Conservation (phyloP, 352 stramenopile species). For the Thraustochytrium striatum region DNA sequence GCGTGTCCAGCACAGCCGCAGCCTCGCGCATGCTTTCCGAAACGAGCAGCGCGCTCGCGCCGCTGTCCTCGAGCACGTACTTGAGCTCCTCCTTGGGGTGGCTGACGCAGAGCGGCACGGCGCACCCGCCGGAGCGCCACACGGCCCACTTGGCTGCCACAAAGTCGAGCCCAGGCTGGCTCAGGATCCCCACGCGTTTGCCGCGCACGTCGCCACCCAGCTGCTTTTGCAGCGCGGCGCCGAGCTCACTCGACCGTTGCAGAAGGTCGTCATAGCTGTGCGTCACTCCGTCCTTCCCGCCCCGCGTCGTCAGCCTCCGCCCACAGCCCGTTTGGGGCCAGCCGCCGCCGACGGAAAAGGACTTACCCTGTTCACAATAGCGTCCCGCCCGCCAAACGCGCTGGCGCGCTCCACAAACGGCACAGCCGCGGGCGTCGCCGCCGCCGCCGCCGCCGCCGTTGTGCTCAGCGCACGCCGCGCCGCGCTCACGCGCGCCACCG, state of each 20-base stretch:
- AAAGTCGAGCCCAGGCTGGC: slow-evolving; percentile 54
- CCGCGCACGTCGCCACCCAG: not conserved
- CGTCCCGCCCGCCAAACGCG: not conserved
- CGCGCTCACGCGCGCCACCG: too few relatives aligned
- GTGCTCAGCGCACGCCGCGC: too few relatives aligned
- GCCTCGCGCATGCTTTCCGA: slow-evolving; percentile 54
- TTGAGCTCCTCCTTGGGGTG: slow-evolving; percentile 66
- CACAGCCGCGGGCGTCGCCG: not conserved
- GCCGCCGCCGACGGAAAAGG: not conserved
- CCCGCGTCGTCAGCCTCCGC: not conserved
- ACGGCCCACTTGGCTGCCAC: slow-evolving; percentile 68
- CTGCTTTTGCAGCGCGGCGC: not conserved
- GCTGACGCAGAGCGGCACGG: slow-evolving; percentile 63
- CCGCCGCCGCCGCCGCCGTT: too few relatives aligned
- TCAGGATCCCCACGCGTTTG: slow-evolving; percentile 41
- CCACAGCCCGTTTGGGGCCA: not conserved
- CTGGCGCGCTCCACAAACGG: not conserved
- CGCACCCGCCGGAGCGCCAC: slow-evolving; percentile 66
- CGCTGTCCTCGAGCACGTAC: slow-evolving; percentile 68
- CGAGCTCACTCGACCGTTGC: not conserved
- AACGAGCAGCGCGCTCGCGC: slow-evolving; percentile 59
- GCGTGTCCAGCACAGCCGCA: not conserved
- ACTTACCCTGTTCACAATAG: slow-evolving; percentile 23
- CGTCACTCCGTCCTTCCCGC: not conserved
- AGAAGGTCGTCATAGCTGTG: slow-evolving; percentile 10